A percentile compares a stretch with the other conserved stretches of the same genome.
These are phyloP conservation scores for Brassica napus DNA, from an alignment of 345 rosid genomes.

Conservation along the genomic window DNA sequence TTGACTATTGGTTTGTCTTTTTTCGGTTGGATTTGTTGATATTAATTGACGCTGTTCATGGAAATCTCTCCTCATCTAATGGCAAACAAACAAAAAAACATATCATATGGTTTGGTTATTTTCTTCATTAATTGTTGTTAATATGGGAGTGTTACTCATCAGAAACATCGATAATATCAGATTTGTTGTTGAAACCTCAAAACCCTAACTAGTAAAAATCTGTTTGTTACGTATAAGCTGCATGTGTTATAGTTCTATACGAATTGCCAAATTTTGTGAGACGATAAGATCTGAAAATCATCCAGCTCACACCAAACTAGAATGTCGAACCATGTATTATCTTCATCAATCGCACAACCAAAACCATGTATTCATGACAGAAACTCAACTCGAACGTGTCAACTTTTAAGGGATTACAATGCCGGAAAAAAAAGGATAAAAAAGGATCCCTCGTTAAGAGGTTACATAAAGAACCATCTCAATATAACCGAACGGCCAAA, in stretches of 20 bases:
- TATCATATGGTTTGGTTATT: not conserved
- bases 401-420: not conserved
- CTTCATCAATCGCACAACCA: not conserved
- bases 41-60: not conserved
- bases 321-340: not conserved
- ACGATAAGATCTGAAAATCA: too few relatives aligned
- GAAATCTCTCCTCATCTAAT: not conserved
- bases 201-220: not conserved
- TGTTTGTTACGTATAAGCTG: not conserved
- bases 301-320: not conserved
- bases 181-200: not conserved
- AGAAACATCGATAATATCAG: not conserved
- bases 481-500: not conserved
- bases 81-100: not conserved
- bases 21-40: not conserved
- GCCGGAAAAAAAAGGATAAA: not conserved
- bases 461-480: not conserved
- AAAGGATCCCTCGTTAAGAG: not conserved
- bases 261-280: not conserved
- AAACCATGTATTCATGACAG: not conserved
- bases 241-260: not conserved
- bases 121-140: not conserved
- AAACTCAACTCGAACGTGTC: constrained; percentile 11
- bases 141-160: not conserved
- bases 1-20: not conserved